Percentiles rank a stretch among this genome's conserved stretches.
These are phyloP conservation scores for Cladosporium phlei DNA, from an alignment of 2,329 filamentous ascomycete species.

Conservation along the genomic window DNA sequence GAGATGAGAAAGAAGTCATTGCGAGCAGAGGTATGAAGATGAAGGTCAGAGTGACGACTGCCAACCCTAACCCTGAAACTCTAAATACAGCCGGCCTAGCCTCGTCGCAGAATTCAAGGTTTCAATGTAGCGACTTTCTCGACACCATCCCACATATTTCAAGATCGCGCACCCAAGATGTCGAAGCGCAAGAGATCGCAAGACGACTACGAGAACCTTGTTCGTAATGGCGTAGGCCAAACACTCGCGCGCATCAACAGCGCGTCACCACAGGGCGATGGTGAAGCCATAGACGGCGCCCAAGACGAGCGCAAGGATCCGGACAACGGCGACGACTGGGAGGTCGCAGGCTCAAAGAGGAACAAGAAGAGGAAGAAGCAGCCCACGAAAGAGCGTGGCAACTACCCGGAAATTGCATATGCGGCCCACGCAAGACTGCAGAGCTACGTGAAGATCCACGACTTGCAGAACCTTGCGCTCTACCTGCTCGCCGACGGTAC, in stretches of 20 bases:
- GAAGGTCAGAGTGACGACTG: no score
- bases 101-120: not conserved
- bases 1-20: no score
- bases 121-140: no score
- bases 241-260: constrained; percentile 24
- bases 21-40: no score
- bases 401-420: constrained; percentile 52
- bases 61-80: no score
- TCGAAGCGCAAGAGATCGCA: constrained; percentile 26
- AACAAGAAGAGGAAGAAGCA: constrained; percentile 26
- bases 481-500: constrained; percentile 59
- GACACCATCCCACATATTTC: not conserved
- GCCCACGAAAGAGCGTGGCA: constrained; percentile 37
- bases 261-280: constrained; percentile 7
- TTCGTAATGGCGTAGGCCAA: constrained; percentile 23
- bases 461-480: constrained; percentile 55
- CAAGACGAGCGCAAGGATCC: constrained; percentile 8
- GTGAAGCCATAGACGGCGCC: not conserved
- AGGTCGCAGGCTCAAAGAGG: constrained; percentile 21
- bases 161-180: constrained; percentile 16
- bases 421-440: constrained; percentile 50
- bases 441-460: constrained; percentile 52
- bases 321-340: constrained; percentile 23
- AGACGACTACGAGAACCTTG: constrained; percentile 23
- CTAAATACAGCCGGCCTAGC: no score